A percentile compares a stretch with the other conserved stretches of the same genome.
Evolutionary conservation across 2,329 filamentous ascomycete genomes (phyloP).

Genomic region (Didymellaceae sp.): DNA sequence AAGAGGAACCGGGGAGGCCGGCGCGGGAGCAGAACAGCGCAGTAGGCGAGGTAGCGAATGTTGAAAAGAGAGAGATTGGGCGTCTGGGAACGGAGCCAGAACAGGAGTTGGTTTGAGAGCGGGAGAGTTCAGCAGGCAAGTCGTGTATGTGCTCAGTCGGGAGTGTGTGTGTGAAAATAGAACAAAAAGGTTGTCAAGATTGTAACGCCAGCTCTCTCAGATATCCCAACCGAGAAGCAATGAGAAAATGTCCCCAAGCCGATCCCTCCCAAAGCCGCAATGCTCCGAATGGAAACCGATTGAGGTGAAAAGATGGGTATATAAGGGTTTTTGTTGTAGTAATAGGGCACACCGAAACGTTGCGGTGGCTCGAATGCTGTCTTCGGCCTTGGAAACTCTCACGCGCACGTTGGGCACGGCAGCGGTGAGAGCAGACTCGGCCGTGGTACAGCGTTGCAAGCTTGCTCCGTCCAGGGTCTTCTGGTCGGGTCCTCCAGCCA

Average conservation of each 20-base stretch:
- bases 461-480: neutral
- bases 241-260: conserved; percentile 1
- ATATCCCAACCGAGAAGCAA: conserved; percentile 13
- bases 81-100: too few species aligned
- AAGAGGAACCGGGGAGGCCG: too few species aligned
- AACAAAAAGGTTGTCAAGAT: neutral
- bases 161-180: conserved; percentile 5
- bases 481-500: neutral
- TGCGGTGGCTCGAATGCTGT: neutral
- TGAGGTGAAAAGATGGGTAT: conserved; percentile 33
- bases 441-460: neutral
- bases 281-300: conserved; percentile 30
- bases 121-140: too few species aligned
- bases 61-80: conserved; percentile 4
- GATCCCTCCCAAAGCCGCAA: conserved; percentile 7
- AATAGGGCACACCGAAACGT: neutral
- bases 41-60: conserved; percentile 5
- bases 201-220: conserved; percentile 5
- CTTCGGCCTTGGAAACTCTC: neutral
- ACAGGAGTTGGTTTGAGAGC: neutral
- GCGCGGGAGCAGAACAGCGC: neutral
- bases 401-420: conserved; percentile 6
- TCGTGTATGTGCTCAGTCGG: neutral
- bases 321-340: conserved; percentile 28
- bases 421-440: neutral